Conservation (phyloP, 768 basidiomycete species). For the Kwoniella bestiolae region DNA sequence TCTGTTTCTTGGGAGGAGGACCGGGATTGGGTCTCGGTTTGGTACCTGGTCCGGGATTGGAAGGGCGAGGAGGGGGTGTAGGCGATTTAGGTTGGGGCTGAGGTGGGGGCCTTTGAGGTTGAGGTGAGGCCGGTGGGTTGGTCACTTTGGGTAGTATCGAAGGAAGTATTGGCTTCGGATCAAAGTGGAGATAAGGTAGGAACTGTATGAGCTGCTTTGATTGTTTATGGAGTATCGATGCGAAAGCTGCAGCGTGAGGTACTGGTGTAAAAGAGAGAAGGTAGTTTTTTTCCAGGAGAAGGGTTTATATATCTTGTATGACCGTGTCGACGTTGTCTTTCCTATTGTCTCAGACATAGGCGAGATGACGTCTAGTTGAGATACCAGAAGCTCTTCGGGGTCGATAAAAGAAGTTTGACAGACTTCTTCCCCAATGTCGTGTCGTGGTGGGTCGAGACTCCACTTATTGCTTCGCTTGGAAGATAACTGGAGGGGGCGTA, state of each 20-base stretch:
- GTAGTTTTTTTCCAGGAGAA: neutral
- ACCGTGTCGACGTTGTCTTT: neutral
- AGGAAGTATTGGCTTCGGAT: neutral
- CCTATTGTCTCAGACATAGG: neutral
- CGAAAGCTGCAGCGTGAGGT: too few species aligned
- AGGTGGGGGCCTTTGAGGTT: neutral
- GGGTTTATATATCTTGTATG: neutral
- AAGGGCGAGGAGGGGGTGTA: neutral
- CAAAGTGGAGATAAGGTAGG: neutral
- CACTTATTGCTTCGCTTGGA: too few species aligned
- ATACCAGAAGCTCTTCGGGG: neutral
- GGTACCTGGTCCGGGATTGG: neutral
- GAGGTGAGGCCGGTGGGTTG: neutral
- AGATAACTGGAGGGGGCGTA: neutral
- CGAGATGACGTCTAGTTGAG: neutral
- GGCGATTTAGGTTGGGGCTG: neutral
- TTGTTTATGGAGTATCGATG: too few species aligned
- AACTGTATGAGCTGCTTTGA: too few species aligned
- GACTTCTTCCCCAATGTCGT: neutral
- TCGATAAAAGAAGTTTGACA: neutral
- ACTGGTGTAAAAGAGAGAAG: neutral
- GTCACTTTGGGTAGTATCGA: neutral
- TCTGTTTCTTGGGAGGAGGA: neutral
- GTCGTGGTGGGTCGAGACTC: too few species aligned
- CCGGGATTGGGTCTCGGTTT: neutral